Base-by-base conservation (phyloP, 306 rosid genomes). In the Vicia sativa region DNA sequence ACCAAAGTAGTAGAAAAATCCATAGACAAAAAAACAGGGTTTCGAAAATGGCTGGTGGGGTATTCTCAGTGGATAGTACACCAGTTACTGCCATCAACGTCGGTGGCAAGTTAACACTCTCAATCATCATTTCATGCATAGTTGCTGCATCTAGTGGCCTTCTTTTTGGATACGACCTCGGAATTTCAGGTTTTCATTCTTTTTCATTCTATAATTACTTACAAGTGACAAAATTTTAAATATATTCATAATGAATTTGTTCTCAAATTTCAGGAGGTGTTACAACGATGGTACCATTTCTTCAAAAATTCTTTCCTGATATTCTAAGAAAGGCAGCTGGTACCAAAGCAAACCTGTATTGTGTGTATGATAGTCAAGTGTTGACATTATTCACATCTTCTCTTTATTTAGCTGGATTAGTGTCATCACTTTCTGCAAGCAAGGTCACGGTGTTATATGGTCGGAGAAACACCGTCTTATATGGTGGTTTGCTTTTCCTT, bases 341-440 rank as follows among this genome's bases (percentile, higher is more conserved):
- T 16, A 28, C 78, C 1, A 38, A 83, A 53, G 74, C 68, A 21
- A 84, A 86, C 64, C 63, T 84, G 6, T 88, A 84, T 25, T 88
- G 92, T 16, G 67, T 81, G 53, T 91, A 72, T 58, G 89, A 91
- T 21, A 87, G 91, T 49, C 87, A 86, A 28, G 12, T 83, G 3
- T 67, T 90, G 45, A 87, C 97, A 2, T 28, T 80, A 11, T 90
- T 87, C 74, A 90, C 91, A 2, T 87, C 92, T 9, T 90, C 92
- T 5, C 75, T 87, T 7, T 85, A 84, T 64, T 35, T 90, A 16
- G 92, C 90, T 0, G 95, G 87, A 5, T 60, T 86, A 14, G 63
- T 62, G 0, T 53, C 95, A 0, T 81, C 92, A 0, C 76, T 87
- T 0, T 70, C 55, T 1, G 95, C 97, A 1, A 78, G 95, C 68